These are phyloP conservation scores for Neoascochyta sp. DNA, from an alignment of 2,329 filamentous ascomycete genomes.

Conservation along the genomic window DNA sequence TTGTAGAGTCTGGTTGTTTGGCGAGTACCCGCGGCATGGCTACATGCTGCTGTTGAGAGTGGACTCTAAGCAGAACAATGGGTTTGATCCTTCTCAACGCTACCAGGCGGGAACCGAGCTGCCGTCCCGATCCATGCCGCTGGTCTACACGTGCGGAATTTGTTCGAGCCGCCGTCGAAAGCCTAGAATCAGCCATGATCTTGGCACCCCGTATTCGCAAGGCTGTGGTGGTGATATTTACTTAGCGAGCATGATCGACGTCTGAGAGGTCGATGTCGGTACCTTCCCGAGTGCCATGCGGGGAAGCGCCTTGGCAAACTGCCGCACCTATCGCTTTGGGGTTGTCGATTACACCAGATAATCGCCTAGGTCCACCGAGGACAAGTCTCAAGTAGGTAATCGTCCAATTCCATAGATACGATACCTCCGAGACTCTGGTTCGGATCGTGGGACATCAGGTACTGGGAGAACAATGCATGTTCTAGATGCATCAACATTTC, in stretches of 20 bases:
- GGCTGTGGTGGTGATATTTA: not conserved
- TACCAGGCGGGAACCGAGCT: conserved; percentile 1
- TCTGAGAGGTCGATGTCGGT: conserved; percentile 2
- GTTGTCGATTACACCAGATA: too few relatives aligned
- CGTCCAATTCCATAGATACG: too few relatives aligned
- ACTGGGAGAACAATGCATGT: too few relatives aligned
- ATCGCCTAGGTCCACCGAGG: too few relatives aligned
- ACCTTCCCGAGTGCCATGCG: conserved; percentile 1
- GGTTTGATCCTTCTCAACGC: conserved; percentile 1
- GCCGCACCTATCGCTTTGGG: too few relatives aligned
- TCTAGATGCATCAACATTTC: too few relatives aligned
- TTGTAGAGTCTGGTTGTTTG: not conserved
- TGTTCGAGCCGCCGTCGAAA: conserved; percentile 1
- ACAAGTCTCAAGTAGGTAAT: too few relatives aligned
- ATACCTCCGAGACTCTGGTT: too few relatives aligned
- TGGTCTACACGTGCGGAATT: conserved; percentile 1
- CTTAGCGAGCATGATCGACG: too few relatives aligned
- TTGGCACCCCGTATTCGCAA: conserved; percentile 1
- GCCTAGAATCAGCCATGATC: not conserved
- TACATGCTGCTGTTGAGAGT: not conserved
- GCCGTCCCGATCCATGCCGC: not conserved
- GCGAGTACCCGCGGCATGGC: not conserved
- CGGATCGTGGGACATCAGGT: too few relatives aligned
- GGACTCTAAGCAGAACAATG: conserved; percentile 1
- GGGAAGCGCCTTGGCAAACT: conserved; percentile 3